Conservation (phyloP, 768 basidiomycete genomes). For the Polyporus arcularius region DNA sequence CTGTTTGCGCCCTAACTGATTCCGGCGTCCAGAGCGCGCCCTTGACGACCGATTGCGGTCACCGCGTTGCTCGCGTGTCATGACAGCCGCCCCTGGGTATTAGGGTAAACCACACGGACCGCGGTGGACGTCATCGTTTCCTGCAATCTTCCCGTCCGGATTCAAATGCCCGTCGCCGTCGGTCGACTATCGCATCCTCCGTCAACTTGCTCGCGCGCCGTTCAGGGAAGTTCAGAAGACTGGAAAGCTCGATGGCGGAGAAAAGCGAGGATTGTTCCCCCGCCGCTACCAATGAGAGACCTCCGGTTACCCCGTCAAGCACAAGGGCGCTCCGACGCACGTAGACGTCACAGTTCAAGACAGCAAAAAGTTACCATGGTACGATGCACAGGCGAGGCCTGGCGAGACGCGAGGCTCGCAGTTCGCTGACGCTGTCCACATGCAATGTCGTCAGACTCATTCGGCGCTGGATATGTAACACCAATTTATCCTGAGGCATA, state of each 20-base stretch:
- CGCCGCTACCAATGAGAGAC: too few relatives aligned
- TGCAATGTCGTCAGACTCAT: too few relatives aligned
- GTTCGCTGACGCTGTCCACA: too few relatives aligned
- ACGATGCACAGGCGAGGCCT: too few relatives aligned
- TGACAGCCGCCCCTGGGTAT: slow-evolving; percentile 3
- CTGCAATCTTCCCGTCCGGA: slow-evolving; percentile 12
- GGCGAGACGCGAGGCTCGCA: too few relatives aligned
- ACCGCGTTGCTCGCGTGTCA: slow-evolving; percentile 11
- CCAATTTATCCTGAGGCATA: too few relatives aligned
- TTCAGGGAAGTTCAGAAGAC: neutral
- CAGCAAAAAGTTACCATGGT: too few relatives aligned
- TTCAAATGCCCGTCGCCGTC: neutral
- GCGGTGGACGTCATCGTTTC: slow-evolving; percentile 8
- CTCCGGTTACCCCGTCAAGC: too few relatives aligned
- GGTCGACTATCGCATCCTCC: slow-evolving; percentile 2
- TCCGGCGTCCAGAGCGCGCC: neutral
- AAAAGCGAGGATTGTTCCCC: neutral
- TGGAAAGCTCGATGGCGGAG: neutral
- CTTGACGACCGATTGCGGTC: slow-evolving; percentile 19
- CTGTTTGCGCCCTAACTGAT: slow-evolving; percentile 3
- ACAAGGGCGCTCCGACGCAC: too few relatives aligned
- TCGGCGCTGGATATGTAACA: too few relatives aligned
- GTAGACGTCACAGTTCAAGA: too few relatives aligned
- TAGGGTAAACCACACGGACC: slow-evolving; percentile 8
- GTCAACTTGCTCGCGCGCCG: neutral